These are phyloP conservation scores for Solanum neorickii DNA, from an alignment of 257 asterid species.

Conservation along the genomic window DNA sequence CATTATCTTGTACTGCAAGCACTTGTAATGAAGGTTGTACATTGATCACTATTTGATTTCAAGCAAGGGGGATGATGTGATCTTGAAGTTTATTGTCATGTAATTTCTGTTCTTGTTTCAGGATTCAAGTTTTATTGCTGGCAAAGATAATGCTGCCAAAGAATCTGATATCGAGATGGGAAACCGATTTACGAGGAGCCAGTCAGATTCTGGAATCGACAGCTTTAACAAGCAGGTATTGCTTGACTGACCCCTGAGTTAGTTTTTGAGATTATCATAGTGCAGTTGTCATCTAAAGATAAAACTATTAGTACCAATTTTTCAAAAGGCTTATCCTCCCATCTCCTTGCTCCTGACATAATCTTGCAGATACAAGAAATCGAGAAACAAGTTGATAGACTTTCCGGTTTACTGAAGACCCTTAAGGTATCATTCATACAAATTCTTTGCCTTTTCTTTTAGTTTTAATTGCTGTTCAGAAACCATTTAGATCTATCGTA, in stretches of 20 bases:
- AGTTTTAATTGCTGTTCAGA: background rate
- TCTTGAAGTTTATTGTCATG: background rate
- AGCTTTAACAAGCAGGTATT: slow-evolving; percentile 63
- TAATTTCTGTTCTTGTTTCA: slow-evolving; percentile 1
- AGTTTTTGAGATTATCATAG: background rate
- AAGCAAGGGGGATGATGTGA: background rate
- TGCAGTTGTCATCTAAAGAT: background rate
- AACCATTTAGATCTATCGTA: background rate
- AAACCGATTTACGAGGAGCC: slow-evolving; percentile 35
- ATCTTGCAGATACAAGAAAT: slow-evolving; percentile 56
- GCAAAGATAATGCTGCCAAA: slow-evolving; percentile 24
- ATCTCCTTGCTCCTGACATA: background rate
- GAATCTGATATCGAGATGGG: slow-evolving; percentile 75
- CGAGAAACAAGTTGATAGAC: slow-evolving; percentile 60
- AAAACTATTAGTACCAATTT: background rate
- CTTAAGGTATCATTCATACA: slow-evolving; percentile 44
- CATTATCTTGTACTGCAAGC: background rate
- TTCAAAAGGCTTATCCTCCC: background rate
- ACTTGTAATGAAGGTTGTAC: background rate
- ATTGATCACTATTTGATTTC: background rate
- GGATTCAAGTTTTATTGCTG: slow-evolving; percentile 55
- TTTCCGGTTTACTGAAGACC: slow-evolving; percentile 37
- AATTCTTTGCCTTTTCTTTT: background rate
- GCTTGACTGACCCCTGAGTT: background rate
- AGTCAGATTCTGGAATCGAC: slow-evolving; percentile 62